Evolutionary conservation across 164 flowering plant genomes (phyloP).

Genomic region (Annona cherimola): DNA sequence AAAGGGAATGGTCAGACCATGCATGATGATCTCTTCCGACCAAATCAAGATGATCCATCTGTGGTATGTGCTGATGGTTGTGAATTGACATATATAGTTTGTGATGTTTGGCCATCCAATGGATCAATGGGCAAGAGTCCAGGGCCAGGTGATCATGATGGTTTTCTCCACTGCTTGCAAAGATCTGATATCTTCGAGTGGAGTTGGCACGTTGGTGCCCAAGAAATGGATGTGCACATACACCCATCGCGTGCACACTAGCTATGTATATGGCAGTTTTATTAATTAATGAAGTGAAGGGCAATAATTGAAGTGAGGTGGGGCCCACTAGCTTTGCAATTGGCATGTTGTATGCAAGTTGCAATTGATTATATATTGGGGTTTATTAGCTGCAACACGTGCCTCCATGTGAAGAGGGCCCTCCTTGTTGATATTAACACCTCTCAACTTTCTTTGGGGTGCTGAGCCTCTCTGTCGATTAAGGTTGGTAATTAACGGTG

Average conservation of each 20-base stretch:
- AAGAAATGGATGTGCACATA: not conserved
- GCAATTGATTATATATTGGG: slow-evolving; percentile 15
- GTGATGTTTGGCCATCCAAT: not conserved
- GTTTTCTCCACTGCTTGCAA: not conserved
- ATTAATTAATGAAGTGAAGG: slow-evolving; percentile 1
- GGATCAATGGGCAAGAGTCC: not conserved
- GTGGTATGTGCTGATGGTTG: not conserved
- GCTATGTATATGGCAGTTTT: not conserved
- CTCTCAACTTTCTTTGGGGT: slow-evolving; percentile 1
- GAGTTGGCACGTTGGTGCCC: not conserved
- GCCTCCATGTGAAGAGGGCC: slow-evolving; percentile 59
- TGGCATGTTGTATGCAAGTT: slow-evolving; percentile 31
- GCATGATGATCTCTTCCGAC: not conserved
- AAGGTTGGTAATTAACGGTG: not conserved
- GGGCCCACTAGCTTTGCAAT: slow-evolving; percentile 28
- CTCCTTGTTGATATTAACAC: slow-evolving; percentile 21
- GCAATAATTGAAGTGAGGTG: slow-evolving; percentile 22
- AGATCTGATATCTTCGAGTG: not conserved
- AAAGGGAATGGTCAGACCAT: not conserved
- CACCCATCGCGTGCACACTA: not conserved
- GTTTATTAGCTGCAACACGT: slow-evolving; percentile 29
- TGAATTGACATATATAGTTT: not conserved
- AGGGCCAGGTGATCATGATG: not conserved
- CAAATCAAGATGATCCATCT: not conserved
- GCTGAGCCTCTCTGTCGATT: not conserved